Base-by-base conservation (phyloP, 2,329 filamentous ascomycete species). In the Pseudofabraea citricarpa region DNA sequence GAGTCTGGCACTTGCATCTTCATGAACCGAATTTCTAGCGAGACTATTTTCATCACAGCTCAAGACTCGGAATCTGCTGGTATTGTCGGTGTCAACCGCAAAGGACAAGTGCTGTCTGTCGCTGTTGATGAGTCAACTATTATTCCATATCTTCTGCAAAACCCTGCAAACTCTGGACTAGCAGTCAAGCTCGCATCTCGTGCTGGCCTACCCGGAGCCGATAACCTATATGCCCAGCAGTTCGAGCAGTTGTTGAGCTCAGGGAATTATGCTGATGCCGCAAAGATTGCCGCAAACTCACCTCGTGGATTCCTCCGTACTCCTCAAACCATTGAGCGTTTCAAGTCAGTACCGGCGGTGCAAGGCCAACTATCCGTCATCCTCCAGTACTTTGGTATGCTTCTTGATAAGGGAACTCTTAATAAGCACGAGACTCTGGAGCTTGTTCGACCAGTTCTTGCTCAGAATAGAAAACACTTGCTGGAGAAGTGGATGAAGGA, bases 21-120 rank as follows among this genome's bases (percentile, higher is more conserved):
- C 79, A 94, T 98, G 90, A 98, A 98, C 76, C 86, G 94, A 57
- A 98, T 98, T 60, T 98, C 93, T 24, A 95, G 90, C 73, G 93
- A 98, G 64, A 98, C 93, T 20, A 97, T 98, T 64, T 98, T 98
- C 72, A 94, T 91, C 20, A 96, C 90, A 16, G 85, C 88, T 36
- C 72, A 83, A 26, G 93, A 98, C 64, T 77, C 79, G 43, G 83
- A 90, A 18, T 94, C 89, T 15, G 81, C 85, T 36, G 94, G 94
- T 57, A 85, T 98, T 50, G 79, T 98, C 41, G 90, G 89, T 56
- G 91, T 98, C 64, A 98, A 98, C 72, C 85, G 94, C 60, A 95
- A 95, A 73, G 94, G 93, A 51, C 93, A 98, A 69, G 90, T 97
- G 36, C 77, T 98, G 49, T 89, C 90, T 45, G 93, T 97, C 48